Conservation (phyloP, 2,329 filamentous ascomycete species). For the Ascochyta clinopodiicola region DNA sequence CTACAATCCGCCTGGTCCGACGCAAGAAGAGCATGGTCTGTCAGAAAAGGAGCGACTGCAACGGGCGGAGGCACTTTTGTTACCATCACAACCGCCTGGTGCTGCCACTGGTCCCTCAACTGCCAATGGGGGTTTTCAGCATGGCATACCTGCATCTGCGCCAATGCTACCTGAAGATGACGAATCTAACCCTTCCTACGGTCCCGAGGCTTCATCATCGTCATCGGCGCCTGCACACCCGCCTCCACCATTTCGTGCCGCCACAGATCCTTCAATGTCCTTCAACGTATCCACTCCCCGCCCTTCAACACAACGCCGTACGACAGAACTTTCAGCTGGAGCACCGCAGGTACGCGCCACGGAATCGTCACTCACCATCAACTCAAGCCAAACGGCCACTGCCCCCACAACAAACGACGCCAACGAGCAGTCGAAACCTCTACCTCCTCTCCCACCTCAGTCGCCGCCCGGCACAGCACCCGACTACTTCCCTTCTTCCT, state of each 20-base stretch:
- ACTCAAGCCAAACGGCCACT: constrained; percentile 16
- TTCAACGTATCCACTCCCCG: constrained; percentile 13
- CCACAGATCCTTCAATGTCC: constrained; percentile 20
- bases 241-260: constrained; percentile 34
- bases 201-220: constrained; percentile 29
- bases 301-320: constrained; percentile 23
- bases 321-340: constrained; percentile 21
- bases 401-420: constrained; percentile 15
- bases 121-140: constrained; percentile 44
- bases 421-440: constrained; percentile 25
- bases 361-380: constrained; percentile 36
- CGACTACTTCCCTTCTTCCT: constrained; percentile 41
- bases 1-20: constrained; percentile 60
- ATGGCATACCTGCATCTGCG: constrained; percentile 43
- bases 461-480: constrained; percentile 28
- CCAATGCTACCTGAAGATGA: constrained; percentile 46
- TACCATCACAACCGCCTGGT: constrained; percentile 79
- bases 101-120: constrained; percentile 51
- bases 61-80: constrained; percentile 76
- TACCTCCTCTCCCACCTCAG: constrained; percentile 31
- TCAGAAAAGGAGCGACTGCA: constrained; percentile 84
- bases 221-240: constrained; percentile 30
- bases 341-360: constrained; percentile 23
- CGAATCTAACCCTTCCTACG: constrained; percentile 30
- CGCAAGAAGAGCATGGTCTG: constrained; percentile 64